Evolutionary conservation across 805 yeast species (phyloP).

Genomic region (Starmera dryadoides): DNA sequence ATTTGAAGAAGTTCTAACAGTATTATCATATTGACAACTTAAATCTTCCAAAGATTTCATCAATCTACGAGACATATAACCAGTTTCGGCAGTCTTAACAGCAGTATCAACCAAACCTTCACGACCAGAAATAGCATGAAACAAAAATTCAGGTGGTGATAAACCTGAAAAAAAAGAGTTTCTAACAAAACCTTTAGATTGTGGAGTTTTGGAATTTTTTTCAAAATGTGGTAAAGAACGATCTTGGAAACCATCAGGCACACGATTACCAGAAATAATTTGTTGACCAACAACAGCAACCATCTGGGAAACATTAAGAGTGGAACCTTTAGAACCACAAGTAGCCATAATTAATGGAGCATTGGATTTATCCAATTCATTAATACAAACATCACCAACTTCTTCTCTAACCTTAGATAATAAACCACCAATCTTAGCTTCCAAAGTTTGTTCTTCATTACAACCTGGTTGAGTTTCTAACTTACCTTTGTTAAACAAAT

Average conservation of each 20-base stretch:
- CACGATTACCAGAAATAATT: conserved; percentile 97
- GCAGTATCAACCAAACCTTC: conserved; percentile 99
- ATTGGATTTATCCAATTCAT: conserved; percentile 79
- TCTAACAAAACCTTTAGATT: conserved; percentile 94
- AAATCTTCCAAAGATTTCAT: conserved; percentile 97
- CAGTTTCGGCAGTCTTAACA: conserved; percentile 98
- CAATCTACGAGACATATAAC: conserved; percentile 95
- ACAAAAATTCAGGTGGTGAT: conserved; percentile 92
- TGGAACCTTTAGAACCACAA: conserved; percentile 98
- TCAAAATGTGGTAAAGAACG: conserved; percentile 96
- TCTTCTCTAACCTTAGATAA: conserved; percentile 97
- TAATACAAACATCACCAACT: conserved; percentile 96
- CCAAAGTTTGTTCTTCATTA: conserved; percentile 96
- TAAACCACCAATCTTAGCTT: conserved; percentile 94
- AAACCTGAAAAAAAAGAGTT: conserved; percentile 93
- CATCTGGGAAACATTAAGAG: conserved; percentile 97
- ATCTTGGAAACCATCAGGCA: conserved; percentile 99
- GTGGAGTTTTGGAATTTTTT: conserved; percentile 94
- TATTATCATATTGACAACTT: conserved; percentile 86
- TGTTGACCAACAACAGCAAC: conserved; percentile 99
- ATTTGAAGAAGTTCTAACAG: conserved; percentile 91
- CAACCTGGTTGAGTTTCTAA: conserved; percentile 99
- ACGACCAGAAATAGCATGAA: conserved; percentile 99
- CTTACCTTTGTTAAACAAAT: conserved; percentile 70
- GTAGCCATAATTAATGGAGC: conserved; percentile 99